phyloP scores from a whole-genome alignment of 768 basidiomycete genomes.

The Exidia glandulosa region DNA sequence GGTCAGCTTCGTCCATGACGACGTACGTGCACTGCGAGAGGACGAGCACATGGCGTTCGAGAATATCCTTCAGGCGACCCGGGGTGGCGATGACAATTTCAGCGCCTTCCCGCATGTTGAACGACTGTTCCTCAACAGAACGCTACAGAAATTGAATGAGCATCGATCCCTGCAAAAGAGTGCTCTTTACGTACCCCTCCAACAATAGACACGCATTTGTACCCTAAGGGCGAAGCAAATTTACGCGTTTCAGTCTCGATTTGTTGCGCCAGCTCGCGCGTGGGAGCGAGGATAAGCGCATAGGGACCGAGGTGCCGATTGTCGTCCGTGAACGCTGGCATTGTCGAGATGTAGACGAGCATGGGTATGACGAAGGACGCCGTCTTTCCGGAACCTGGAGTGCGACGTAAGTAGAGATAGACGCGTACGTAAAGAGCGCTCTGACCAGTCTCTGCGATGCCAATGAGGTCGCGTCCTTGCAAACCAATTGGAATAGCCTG shows the following conservation, averaged over 20 bases:
- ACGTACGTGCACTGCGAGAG: constrained; percentile 96
- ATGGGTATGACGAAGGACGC: constrained; percentile 98
- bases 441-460: constrained; percentile 94
- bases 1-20: constrained; percentile 99
- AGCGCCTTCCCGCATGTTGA: constrained; percentile 93
- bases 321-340: constrained; percentile 83
- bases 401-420: not conserved
- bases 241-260: constrained; percentile 89
- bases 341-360: constrained; percentile 82
- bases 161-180: constrained; percentile 9
- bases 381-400: constrained; percentile 90
- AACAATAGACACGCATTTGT: constrained; percentile 93
- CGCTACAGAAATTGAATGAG: constrained; percentile 35
- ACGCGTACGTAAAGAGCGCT: constrained; percentile 3
- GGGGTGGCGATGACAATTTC: constrained; percentile 99
- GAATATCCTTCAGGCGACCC: constrained; percentile 94
- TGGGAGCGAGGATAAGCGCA: constrained; percentile 86
- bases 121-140: constrained; percentile 94
- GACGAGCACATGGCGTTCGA: constrained; percentile 91
- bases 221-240: constrained; percentile 84
- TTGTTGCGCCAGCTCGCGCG: constrained; percentile 97
- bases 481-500: constrained; percentile 99
- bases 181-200: constrained; percentile 62
- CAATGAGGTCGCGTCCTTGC: constrained; percentile 93
- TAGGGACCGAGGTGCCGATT: constrained; percentile 91